Conservation (phyloP, 2,329 filamentous ascomycete species). For the Elsinoe necatrix region DNA sequence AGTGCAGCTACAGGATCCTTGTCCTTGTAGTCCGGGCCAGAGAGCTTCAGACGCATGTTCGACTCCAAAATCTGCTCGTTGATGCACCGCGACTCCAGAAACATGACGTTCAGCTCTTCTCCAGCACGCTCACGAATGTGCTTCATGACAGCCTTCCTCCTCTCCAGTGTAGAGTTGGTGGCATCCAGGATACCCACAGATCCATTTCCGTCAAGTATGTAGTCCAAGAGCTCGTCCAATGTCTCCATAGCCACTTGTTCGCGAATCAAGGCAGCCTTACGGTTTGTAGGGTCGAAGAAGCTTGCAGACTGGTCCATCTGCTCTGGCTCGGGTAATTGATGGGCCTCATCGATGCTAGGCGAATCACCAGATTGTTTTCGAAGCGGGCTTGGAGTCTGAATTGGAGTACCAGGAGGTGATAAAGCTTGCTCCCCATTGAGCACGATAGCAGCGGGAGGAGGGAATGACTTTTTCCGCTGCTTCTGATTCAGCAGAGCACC, state of each 20-base stretch:
- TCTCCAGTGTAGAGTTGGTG: conserved; percentile 87
- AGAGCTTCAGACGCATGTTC: conserved; percentile 95
- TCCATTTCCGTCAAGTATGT: conserved; percentile 71
- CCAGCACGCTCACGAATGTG: conserved; percentile 61
- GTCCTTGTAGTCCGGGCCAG: conserved; percentile 89
- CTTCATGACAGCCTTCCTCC: conserved; percentile 68
- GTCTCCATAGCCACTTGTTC: conserved; percentile 91
- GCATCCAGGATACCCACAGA: conserved; percentile 94
- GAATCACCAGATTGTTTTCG: not conserved
- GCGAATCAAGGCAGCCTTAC: conserved; percentile 68
- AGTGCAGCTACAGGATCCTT: conserved; percentile 82
- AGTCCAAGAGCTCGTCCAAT: conserved; percentile 83
- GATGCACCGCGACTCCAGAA: conserved; percentile 88
- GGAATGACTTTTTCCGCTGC: conserved; percentile 21
- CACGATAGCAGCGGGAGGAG: conserved; percentile 47
- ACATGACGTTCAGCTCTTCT: conserved; percentile 77
- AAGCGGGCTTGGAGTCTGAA: conserved; percentile 11
- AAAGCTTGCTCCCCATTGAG: conserved; percentile 47
- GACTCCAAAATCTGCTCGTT: conserved; percentile 79
- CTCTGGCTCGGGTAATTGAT: conserved; percentile 15
- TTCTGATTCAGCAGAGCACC: conserved; percentile 21
- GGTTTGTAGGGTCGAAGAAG: conserved; percentile 90
- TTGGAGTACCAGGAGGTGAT: conserved; percentile 29
- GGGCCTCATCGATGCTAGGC: conserved; percentile 15
- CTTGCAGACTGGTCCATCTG: conserved; percentile 47